phyloP scores from a whole-genome alignment of 2,329 filamentous ascomycete species.

The Purpureocillium takamizusanense region DNA sequence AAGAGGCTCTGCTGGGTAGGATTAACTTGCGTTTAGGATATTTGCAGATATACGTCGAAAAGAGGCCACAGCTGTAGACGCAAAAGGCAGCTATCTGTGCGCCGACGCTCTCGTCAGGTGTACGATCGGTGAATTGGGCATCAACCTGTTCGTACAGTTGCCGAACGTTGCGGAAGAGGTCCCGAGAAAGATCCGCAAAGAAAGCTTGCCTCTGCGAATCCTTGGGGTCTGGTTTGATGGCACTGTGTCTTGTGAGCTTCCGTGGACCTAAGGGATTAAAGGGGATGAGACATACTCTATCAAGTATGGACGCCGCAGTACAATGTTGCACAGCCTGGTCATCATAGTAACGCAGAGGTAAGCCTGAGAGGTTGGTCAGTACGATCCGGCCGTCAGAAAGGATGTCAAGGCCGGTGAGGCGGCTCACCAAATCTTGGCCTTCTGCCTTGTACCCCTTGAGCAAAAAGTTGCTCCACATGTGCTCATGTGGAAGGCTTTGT shows the following conservation, averaged over 20 bases:
- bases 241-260: slow-evolving; percentile 19
- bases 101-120: slow-evolving; percentile 38
- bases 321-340: slow-evolving; percentile 46
- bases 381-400: slow-evolving; percentile 4
- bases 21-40: slow-evolving; percentile 35
- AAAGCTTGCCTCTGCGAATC: slow-evolving; percentile 27
- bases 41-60: slow-evolving; percentile 42
- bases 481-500: slow-evolving; percentile 32
- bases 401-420: not conserved
- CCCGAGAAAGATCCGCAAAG: slow-evolving; percentile 33
- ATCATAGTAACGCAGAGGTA: slow-evolving; percentile 48
- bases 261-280: slow-evolving; percentile 1
- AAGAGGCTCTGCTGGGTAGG: not conserved
- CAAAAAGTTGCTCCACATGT: slow-evolving; percentile 34
- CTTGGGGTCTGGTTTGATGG: slow-evolving; percentile 31
- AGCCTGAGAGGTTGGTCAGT: slow-evolving; percentile 22
- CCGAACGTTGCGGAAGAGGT: slow-evolving; percentile 40
- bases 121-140: slow-evolving; percentile 37
- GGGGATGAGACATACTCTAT: slow-evolving; percentile 30
- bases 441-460: slow-evolving; percentile 36
- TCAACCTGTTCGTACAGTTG: slow-evolving; percentile 40
- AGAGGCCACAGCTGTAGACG: slow-evolving; percentile 44
- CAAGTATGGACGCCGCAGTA: slow-evolving; percentile 44
- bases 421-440: slow-evolving; percentile 38
- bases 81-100: slow-evolving; percentile 47